Evolutionary conservation across 148 eudicot genomes (phyloP), one percentile per base, ranked within the genome.

Genomic region (Nepenthes gracilis): DNA sequence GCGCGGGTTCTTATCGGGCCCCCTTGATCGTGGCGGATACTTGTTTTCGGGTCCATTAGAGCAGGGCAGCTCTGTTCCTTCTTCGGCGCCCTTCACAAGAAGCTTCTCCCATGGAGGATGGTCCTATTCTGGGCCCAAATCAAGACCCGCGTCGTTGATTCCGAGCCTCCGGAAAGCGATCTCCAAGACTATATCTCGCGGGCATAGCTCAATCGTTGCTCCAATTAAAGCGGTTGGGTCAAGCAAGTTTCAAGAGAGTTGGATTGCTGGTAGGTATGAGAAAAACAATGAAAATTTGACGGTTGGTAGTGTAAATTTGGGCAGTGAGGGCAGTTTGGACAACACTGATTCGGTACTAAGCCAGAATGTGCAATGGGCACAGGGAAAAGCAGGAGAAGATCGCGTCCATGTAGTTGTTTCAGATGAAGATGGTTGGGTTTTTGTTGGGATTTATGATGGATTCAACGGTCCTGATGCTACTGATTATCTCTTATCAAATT

Each of bases 391-490:
- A 2, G 90, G 90, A 1, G 90, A 85, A 43, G 90, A 85, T 53
- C 81, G 90, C 2, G 83, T 85, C 1, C 86, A 85, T 49, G 61
- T 85, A n/a, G 90, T 77, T 50, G 62, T 82, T 4, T 81, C 90
- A 0, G 86, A 85, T 55, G 90, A 85, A 56, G 60, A 78, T 35
- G 86, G 86, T 2, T 85, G 84, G 86, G 90, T 79, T 60, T 85
- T 81, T 50, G 86, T 85, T 13, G 90, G 90, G 33, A 85, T 85
- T 48, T 85, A 85, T 35, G 90, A 85, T 53, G 90, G 90, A 36
- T 85, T 85, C 48, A 85, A 77, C 36, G 90, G 90, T 3, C 90
- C 90, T 9, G 90, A 85, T 72, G 90, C 90, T 1, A 73, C 90
- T 5, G 90, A 85, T 69, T 85, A 65, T 52, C 56, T 85, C 54